These are phyloP conservation scores for Acrocalymma vagum DNA, from an alignment of 2,329 filamentous ascomycete species.

Conservation along the genomic window DNA sequence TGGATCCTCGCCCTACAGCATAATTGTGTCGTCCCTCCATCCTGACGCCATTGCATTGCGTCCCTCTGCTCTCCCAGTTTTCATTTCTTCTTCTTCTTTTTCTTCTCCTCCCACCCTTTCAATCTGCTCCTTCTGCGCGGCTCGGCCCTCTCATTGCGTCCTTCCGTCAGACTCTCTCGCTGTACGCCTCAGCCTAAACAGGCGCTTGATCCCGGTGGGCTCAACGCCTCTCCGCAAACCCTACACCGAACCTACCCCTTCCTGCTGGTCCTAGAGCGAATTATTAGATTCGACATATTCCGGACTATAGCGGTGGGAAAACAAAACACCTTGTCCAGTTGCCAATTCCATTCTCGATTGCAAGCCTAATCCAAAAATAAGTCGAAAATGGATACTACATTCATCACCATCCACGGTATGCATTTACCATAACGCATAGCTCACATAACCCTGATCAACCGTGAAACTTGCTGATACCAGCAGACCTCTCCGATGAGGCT, in stretches of 20 bases:
- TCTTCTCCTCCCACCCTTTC: conserved; percentile 2
- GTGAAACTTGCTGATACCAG: conserved; percentile 14
- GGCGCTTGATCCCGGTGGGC: conserved; percentile 21
- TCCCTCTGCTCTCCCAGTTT: not conserved
- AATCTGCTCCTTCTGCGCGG: not conserved
- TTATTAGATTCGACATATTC: conserved; percentile 47
- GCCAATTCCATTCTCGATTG: too few relatives aligned
- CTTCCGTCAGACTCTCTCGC: too few relatives aligned
- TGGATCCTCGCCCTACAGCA: too few relatives aligned
- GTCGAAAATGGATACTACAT: conserved; percentile 75
- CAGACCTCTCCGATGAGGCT: conserved; percentile 78
- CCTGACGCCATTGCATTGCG: conserved; percentile 1
- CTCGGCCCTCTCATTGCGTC: too few relatives aligned
- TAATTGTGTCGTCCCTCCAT: too few relatives aligned
- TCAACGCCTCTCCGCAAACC: conserved; percentile 31
- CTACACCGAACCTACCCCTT: conserved; percentile 29
- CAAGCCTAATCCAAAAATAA: conserved; percentile 5
- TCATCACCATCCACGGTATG: conserved; percentile 90
- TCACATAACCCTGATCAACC: too few relatives aligned
- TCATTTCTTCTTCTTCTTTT: conserved; percentile 1
- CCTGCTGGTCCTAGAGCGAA: conserved; percentile 41
- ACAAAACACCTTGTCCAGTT: conserved; percentile 4
- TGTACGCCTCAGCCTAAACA: conserved; percentile 27
- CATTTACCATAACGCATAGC: conserved; percentile 6
- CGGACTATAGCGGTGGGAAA: conserved; percentile 35